These are phyloP conservation scores for Termitomyces sp. DNA, from an alignment of 768 basidiomycete genomes.

Conservation along the genomic window DNA sequence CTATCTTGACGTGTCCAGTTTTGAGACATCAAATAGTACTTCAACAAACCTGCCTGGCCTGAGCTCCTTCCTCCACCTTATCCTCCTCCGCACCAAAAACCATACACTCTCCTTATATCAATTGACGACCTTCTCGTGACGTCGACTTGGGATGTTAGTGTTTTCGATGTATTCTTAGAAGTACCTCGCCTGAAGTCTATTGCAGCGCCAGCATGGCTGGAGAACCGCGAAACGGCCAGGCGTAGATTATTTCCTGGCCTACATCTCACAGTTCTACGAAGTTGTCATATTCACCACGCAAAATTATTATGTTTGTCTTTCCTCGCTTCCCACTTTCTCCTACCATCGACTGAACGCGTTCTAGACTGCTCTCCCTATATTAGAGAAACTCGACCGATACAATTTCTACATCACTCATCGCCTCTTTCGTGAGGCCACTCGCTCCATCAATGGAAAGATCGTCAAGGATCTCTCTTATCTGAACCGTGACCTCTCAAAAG, in stretches of 20 bases:
- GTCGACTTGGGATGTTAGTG: constrained; percentile 92
- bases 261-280: constrained; percentile 97
- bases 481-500: constrained; percentile 89
- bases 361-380: constrained; percentile 81
- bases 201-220: constrained; percentile 90
- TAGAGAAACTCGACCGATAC: constrained; percentile 94
- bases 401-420: constrained; percentile 83
- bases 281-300: constrained; percentile 94
- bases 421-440: constrained; percentile 90
- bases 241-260: constrained; percentile 96
- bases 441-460: constrained; percentile 71
- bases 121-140: constrained; percentile 89
- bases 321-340: background rate
- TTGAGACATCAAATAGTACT: constrained; percentile 45
- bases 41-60: constrained; percentile 90
- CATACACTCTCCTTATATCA: constrained; percentile 87
- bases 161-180: background rate
- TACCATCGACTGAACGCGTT: background rate
- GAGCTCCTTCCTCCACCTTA: constrained; percentile 87
- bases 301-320: constrained; percentile 69
- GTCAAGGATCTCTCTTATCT: constrained; percentile 97
- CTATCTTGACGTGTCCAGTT: background rate
- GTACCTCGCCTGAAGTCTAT: background rate
- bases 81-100: constrained; percentile 78
- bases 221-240: constrained; percentile 96